These are phyloP conservation scores for Cicer pinnatifidum DNA, from an alignment of 306 rosid genomes.

Conservation along the genomic window DNA sequence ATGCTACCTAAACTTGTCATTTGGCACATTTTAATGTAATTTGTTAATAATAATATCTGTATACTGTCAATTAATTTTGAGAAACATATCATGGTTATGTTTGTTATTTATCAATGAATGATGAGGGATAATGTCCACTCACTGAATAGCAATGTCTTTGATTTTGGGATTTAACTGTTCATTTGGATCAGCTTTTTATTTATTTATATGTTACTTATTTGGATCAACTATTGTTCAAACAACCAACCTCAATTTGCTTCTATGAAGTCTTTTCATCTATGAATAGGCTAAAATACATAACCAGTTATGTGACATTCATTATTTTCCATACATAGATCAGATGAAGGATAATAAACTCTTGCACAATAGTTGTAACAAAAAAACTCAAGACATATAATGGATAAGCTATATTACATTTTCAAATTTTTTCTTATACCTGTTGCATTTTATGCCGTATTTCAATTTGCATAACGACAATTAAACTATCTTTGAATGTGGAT, in stretches of 20 bases:
- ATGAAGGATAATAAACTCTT: constrained; percentile 3
- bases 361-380: background rate
- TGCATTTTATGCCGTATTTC: background rate
- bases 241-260: too few species aligned
- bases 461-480: background rate
- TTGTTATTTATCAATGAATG: constrained; percentile 26
- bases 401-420: background rate
- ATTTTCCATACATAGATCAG: background rate
- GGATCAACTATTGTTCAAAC: too few species aligned
- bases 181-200: constrained; percentile 24
- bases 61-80: constrained; percentile 42
- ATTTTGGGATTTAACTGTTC: constrained; percentile 1
- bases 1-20: constrained; percentile 41
- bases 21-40: constrained; percentile 45
- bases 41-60: constrained; percentile 58
- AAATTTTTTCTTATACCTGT: background rate
- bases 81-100: constrained; percentile 33
- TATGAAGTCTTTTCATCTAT: too few species aligned
- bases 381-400: background rate
- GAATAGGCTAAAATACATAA: too few species aligned
- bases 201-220: background rate
- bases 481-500: constrained; percentile 12
- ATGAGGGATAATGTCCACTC: constrained; percentile 36
- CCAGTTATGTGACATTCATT: too few species aligned
- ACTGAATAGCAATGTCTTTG: constrained; percentile 3